Conservation (phyloP, 768 basidiomycete species). For the Mycena filopes region DNA sequence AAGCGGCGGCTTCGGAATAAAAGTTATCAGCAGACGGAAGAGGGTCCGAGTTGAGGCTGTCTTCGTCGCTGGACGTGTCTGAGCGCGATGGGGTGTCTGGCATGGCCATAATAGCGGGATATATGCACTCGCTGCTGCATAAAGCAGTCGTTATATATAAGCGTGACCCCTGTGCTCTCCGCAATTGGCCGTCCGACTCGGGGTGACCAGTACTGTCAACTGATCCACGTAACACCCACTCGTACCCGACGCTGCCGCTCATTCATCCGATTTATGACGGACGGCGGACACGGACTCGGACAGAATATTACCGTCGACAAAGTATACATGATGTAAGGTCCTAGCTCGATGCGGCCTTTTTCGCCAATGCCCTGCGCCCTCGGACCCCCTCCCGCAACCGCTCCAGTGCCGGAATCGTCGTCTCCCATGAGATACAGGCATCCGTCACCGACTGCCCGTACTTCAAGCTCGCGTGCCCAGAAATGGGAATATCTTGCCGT, state of each 20-base stretch:
- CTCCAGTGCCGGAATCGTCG: constrained; percentile 83
- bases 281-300: too few relatives aligned
- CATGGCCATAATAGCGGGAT: neutral
- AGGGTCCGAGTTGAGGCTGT: neutral
- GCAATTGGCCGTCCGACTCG: too few relatives aligned
- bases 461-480: constrained; percentile 76
- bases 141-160: neutral
- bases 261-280: too few relatives aligned
- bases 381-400: constrained; percentile 89
- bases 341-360: constrained; percentile 39
- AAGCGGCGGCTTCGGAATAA: constrained; percentile 9
- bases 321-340: neutral
- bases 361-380: constrained; percentile 69
- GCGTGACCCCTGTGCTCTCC: too few relatives aligned
- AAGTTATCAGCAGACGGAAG: constrained; percentile 10
- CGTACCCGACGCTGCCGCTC: too few relatives aligned
- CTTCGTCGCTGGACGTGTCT: constrained; percentile 24
- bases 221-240: too few relatives aligned
- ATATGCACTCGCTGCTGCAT: neutral
- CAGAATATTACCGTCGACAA: too few relatives aligned
- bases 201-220: too few relatives aligned
- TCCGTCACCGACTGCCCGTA: constrained; percentile 92
- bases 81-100: constrained; percentile 5
- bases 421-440: constrained; percentile 91
- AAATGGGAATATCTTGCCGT: constrained; percentile 82